Conservation (phyloP, 805 yeast species). For the Starmerella scarabaei region DNA sequence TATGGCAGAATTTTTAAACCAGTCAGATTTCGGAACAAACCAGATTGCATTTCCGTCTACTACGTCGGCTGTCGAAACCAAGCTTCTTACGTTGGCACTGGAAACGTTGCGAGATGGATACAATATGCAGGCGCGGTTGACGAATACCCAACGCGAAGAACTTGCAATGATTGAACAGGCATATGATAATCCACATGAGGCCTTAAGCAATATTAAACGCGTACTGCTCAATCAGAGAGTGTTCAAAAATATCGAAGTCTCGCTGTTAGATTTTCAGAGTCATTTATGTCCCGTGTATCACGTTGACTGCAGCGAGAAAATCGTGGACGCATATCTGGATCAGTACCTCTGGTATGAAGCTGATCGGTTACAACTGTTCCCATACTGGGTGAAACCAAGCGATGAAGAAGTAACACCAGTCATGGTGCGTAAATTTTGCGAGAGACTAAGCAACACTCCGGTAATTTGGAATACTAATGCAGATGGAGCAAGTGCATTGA, state of each 20-base stretch:
- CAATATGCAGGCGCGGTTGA: slow-evolving; percentile 60
- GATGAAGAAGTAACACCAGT: slow-evolving; percentile 90
- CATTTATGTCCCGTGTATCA: slow-evolving; percentile 75
- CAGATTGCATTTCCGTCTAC: slow-evolving; percentile 81
- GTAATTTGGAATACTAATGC: slow-evolving; percentile 65
- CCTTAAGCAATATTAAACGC: slow-evolving; percentile 70
- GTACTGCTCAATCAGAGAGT: slow-evolving; percentile 76
- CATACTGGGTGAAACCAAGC: slow-evolving; percentile 92
- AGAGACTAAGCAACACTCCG: slow-evolving; percentile 68
- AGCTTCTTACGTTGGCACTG: slow-evolving; percentile 72
- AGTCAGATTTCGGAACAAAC: slow-evolving; percentile 48
- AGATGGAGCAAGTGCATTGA: slow-evolving; percentile 70
- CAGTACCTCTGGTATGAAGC: slow-evolving; percentile 96
- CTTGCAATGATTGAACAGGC: slow-evolving; percentile 89
- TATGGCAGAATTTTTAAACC: slow-evolving; percentile 82
- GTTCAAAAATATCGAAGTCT: slow-evolving; percentile 75
- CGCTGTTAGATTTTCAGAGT: slow-evolving; percentile 84
- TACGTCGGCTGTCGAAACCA: slow-evolving; percentile 85
- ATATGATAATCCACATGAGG: slow-evolving; percentile 92
- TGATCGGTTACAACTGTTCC: slow-evolving; percentile 73
- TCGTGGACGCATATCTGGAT: slow-evolving; percentile 90
- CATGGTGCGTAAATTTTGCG: slow-evolving; percentile 86
- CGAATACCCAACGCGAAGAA: slow-evolving; percentile 82
- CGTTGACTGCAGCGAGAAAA: slow-evolving; percentile 84
- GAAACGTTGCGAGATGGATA: slow-evolving; percentile 72